phyloP scores from a whole-genome alignment of 2,329 filamentous ascomycete species.

The Acarospora socialis region DNA sequence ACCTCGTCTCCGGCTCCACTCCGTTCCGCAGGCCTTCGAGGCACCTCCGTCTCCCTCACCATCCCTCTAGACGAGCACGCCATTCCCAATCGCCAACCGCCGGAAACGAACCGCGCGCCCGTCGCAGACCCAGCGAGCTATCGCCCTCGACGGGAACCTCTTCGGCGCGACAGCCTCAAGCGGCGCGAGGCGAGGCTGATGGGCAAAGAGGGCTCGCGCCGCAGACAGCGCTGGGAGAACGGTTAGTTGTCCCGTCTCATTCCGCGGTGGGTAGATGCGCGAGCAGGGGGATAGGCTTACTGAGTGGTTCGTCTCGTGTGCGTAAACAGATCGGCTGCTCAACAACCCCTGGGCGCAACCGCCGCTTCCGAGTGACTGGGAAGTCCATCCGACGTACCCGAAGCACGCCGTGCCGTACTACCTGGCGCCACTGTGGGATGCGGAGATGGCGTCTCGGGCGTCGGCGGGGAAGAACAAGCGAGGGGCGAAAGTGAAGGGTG shows the following conservation, averaged over 20 bases:
- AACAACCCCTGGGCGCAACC: constrained; percentile 76
- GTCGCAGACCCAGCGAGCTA: constrained; percentile 31
- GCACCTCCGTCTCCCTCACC: constrained; percentile 49
- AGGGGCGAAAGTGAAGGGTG: constrained; percentile 20
- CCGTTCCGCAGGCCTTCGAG: constrained; percentile 32
- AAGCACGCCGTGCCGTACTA: constrained; percentile 74
- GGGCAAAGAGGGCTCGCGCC: constrained; percentile 79
- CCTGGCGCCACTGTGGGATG: constrained; percentile 74
- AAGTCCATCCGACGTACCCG: constrained; percentile 66
- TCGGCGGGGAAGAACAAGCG: constrained; percentile 24
- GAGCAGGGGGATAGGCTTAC: too few relatives aligned
- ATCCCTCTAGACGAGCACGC: constrained; percentile 58
- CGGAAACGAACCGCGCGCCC: constrained; percentile 16
- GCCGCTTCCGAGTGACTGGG: constrained; percentile 70
- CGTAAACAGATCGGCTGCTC: constrained; percentile 57
- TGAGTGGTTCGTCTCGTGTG: not conserved
- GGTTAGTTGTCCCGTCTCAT: constrained; percentile 38
- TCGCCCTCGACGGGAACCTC: constrained; percentile 38
- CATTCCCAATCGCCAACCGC: constrained; percentile 19
- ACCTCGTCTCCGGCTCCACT: constrained; percentile 38
- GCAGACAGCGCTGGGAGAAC: constrained; percentile 88
- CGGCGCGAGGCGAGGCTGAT: constrained; percentile 64
- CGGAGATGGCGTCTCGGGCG: constrained; percentile 31
- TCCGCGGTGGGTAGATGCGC: too few relatives aligned
- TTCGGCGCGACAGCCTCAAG: constrained; percentile 47